phyloP scores from a whole-genome alignment of 2,329 filamentous ascomycete genomes.

The Pezicula radicicola region DNA sequence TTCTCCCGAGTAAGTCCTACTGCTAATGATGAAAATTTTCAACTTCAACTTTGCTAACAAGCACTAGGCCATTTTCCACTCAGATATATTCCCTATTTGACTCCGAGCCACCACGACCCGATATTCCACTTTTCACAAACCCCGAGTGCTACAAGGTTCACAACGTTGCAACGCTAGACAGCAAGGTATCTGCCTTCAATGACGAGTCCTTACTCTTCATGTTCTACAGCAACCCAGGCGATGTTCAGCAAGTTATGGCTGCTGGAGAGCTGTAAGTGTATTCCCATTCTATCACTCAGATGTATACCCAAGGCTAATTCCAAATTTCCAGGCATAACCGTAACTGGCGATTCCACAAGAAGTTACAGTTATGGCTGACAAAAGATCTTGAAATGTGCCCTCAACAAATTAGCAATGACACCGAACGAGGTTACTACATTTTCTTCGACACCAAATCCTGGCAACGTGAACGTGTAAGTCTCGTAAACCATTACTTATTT shows the following conservation, averaged over 20 bases:
- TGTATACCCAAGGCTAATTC: slow-evolving; percentile 4
- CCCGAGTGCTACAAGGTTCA: slow-evolving; percentile 67
- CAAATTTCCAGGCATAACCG: slow-evolving; percentile 48
- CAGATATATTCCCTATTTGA: slow-evolving; percentile 62
- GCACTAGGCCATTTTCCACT: slow-evolving; percentile 42
- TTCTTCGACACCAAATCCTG: slow-evolving; percentile 62
- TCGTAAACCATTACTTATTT: background rate
- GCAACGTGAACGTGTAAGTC: slow-evolving; percentile 60
- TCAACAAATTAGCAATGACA: slow-evolving; percentile 52
- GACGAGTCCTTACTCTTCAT: slow-evolving; percentile 69
- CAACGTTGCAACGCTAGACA: slow-evolving; percentile 63
- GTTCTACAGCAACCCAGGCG: slow-evolving; percentile 64
- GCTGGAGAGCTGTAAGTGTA: slow-evolving; percentile 57
- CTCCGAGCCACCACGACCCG: slow-evolving; percentile 54
- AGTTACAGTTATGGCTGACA: slow-evolving; percentile 62
- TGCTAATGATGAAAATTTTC: background rate
- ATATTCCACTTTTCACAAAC: slow-evolving; percentile 53
- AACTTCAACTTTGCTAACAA: slow-evolving; percentile 16
- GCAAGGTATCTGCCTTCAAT: slow-evolving; percentile 64
- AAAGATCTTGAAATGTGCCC: slow-evolving; percentile 66
- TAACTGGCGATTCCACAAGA: slow-evolving; percentile 69
- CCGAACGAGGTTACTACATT: slow-evolving; percentile 65
- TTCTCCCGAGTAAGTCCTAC: slow-evolving; percentile 50
- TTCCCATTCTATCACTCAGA: background rate
- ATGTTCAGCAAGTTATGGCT: slow-evolving; percentile 61